phyloP scores from a whole-genome alignment of 345 rosid species.

The Citropsis articulata region DNA sequence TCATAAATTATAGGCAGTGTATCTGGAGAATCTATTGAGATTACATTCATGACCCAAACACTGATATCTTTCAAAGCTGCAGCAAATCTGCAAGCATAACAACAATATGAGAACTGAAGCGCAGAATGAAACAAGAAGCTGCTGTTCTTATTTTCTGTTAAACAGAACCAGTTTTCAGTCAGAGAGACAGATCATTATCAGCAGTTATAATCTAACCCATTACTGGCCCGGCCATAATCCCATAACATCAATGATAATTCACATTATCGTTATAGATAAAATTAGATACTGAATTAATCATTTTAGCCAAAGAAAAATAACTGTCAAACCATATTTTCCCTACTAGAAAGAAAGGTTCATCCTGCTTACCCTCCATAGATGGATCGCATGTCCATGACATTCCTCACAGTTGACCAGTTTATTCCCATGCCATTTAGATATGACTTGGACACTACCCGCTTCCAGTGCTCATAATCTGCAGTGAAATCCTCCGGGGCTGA shows the following conservation, averaged over 20 bases:
- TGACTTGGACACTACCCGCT: constrained; percentile 77
- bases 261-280: not conserved
- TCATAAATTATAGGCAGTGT: constrained; percentile 88
- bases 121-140: not conserved
- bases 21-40: constrained; percentile 81
- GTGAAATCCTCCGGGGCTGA: constrained; percentile 84
- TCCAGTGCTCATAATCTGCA: constrained; percentile 84
- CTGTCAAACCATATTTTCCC: not conserved
- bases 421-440: constrained; percentile 82
- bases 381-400: constrained; percentile 97
- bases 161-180: not conserved
- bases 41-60: constrained; percentile 96
- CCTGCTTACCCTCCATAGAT: constrained; percentile 86
- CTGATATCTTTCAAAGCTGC: constrained; percentile 81
- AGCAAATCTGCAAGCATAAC: constrained; percentile 64
- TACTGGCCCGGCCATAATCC: not conserved
- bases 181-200: not conserved
- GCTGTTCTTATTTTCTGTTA: not conserved
- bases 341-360: not conserved
- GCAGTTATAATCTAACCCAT: not conserved
- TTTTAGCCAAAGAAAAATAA: not conserved
- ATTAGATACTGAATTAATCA: not conserved
- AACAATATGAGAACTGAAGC: constrained; percentile 13
- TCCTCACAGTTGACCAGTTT: constrained; percentile 80
- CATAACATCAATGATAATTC: not conserved